These are phyloP conservation scores for Fonsecaea erecta DNA, from an alignment of 2,329 filamentous ascomycete genomes.

Conservation along the genomic window DNA sequence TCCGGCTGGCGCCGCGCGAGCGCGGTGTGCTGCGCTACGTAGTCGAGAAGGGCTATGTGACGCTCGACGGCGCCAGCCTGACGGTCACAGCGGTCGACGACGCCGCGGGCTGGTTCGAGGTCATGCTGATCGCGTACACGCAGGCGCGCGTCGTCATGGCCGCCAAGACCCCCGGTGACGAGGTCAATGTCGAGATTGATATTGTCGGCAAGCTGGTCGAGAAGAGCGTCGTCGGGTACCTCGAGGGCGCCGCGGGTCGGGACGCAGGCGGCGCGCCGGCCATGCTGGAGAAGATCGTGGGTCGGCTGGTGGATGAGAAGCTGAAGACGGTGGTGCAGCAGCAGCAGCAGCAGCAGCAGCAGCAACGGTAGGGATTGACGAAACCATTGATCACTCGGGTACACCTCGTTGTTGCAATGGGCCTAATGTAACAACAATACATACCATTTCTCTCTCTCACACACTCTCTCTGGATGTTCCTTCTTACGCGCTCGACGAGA, in stretches of 20 bases:
- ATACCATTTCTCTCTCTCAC: no score
- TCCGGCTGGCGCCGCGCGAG: slow-evolving; percentile 71
- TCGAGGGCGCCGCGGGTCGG: slow-evolving; percentile 50
- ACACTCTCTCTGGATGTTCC: no score
- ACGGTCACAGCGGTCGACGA: slow-evolving; percentile 89
- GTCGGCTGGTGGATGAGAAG: slow-evolving; percentile 74
- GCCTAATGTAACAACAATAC: no score
- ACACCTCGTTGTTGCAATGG: no score
- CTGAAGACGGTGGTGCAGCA: slow-evolving; percentile 48
- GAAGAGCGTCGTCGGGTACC: slow-evolving; percentile 84
- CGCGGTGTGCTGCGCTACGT: slow-evolving; percentile 76
- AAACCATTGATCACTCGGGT: no score
- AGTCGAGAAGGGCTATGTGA: slow-evolving; percentile 95
- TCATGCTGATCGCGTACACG: slow-evolving; percentile 97
- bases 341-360: not conserved
- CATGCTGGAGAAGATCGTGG: slow-evolving; percentile 72
- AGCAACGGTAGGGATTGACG: no score
- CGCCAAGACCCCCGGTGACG: slow-evolving; percentile 75
- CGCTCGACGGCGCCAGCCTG: slow-evolving; percentile 90
- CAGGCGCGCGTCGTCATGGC: slow-evolving; percentile 89
- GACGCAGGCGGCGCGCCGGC: slow-evolving; percentile 50
- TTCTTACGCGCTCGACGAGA: no score
- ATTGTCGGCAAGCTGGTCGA: slow-evolving; percentile 70
- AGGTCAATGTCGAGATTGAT: slow-evolving; percentile 91
- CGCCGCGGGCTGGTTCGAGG: slow-evolving; percentile 78